Evolutionary conservation across 331 rosid species (phyloP), one percentile per base, ranked within the genome.

Genomic region (Rosa hybrid): DNA sequence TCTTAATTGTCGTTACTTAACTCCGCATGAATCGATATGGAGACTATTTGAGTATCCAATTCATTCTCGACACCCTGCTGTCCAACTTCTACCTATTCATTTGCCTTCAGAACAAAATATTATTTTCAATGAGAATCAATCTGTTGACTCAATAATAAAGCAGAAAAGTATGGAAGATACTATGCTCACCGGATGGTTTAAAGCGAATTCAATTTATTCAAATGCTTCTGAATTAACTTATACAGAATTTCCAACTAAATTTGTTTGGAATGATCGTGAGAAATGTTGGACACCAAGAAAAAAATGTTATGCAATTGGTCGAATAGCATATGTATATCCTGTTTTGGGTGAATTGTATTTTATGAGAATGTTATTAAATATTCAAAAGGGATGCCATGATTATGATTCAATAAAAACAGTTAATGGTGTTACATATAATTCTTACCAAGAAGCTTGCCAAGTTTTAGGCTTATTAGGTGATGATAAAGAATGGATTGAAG

Each of bases 151-250:
- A 0, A 4, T 50, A 0, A 13, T 4, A 50, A 14, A 4, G 1
- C 13, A 50, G 0, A 34, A 4, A 5, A 4, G 18, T 6, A 12
- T 4, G 4, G 6, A 50, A 3, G 3, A 0, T 14, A 50, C 56
- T 13, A 50, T 2, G 13, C 1, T 50, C 3, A 50, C 56, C 0
- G 56, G 7, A 4, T 50, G 20, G 20, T 50, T 50, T 50, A 1
- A 4, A 2, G 56, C 20, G 4, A 50, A 50, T 34, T 2, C 0
- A 50, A 50, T 0, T 1, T 4, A 12, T 0, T 0, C 0, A 4
- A 50, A 50, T 3, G 20, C 56, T 0, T 13, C 3, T 0, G 7
- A 50, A 50, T 4, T 50, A 14, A 50, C 20, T 13, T 50, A 50
- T 12, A 4, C 20, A 12, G 1, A 50, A 50, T 50, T 50, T 50